Evolutionary conservation across 306 rosid genomes (phyloP).

Genomic region (Malus sieversii): DNA sequence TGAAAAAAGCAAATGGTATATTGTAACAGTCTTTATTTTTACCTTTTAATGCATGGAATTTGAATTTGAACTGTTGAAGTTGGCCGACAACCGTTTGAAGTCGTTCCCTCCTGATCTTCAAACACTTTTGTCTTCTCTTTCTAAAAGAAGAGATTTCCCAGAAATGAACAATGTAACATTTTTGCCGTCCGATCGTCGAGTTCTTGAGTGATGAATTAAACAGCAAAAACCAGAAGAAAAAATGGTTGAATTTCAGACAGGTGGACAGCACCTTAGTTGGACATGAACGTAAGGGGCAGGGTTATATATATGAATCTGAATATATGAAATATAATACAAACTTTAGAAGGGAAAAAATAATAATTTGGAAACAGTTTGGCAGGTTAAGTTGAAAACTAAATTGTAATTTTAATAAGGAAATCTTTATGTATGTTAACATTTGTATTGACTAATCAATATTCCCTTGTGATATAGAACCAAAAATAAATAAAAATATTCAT

Average conservation of each 20-base stretch:
- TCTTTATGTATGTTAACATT: not conserved
- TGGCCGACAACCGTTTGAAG: slow-evolving; percentile 37
- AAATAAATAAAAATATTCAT: too few relatives aligned
- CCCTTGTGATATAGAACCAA: too few relatives aligned
- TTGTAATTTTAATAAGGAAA: not conserved
- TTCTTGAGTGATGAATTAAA: slow-evolving; percentile 2
- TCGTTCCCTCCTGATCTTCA: slow-evolving; percentile 57
- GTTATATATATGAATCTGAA: not conserved
- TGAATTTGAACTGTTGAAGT: slow-evolving; percentile 43
- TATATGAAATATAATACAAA: not conserved
- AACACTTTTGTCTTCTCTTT: slow-evolving; percentile 4
- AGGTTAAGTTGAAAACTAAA: not conserved
- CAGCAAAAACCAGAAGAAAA: slow-evolving; percentile 23
- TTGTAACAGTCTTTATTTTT: slow-evolving; percentile 21
- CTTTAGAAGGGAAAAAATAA: not conserved
- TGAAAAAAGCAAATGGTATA: slow-evolving; percentile 32
- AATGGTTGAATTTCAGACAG: slow-evolving; percentile 22
- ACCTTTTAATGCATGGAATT: slow-evolving; percentile 26
- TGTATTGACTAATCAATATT: not conserved
- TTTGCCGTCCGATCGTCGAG: not conserved
- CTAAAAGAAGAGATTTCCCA: slow-evolving; percentile 26
- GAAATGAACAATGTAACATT: slow-evolving; percentile 2
- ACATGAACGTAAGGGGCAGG: slow-evolving; percentile 17
- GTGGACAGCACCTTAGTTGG: not conserved
- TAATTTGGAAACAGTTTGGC: not conserved